Conservation (phyloP, 352 stramenopile genomes). For the Globisporangium yorkense region DNA sequence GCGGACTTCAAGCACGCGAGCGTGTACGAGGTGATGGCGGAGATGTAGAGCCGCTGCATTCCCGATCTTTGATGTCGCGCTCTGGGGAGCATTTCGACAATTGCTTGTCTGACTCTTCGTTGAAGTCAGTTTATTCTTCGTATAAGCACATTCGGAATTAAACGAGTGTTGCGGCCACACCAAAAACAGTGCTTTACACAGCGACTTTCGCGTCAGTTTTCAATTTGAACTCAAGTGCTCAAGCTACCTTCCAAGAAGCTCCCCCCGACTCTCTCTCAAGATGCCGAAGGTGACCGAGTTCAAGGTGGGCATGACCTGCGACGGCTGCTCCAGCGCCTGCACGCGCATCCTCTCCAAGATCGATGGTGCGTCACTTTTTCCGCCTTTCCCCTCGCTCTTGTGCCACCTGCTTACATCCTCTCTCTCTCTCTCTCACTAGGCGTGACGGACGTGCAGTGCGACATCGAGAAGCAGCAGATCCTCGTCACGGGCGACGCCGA, state of each 20-base stretch:
- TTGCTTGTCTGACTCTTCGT: neutral
- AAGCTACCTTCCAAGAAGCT: constrained; percentile 7
- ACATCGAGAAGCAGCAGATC: constrained; percentile 86
- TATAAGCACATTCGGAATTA: neutral
- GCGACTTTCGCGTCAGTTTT: neutral
- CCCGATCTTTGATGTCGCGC: too few relatives aligned
- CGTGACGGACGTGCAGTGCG: constrained; percentile 78
- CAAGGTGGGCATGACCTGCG: constrained; percentile 89
- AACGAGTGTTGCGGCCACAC: neutral
- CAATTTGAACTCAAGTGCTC: neutral
- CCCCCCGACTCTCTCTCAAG: constrained; percentile 1
- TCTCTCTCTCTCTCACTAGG: constrained; percentile 21
- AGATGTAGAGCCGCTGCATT: constrained; percentile 38
- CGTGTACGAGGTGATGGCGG: constrained; percentile 65
- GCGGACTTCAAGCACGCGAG: constrained; percentile 26
- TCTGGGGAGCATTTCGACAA: neutral
- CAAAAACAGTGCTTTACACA: too few relatives aligned
- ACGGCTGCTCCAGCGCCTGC: constrained; percentile 85
- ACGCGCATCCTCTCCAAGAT: constrained; percentile 89
- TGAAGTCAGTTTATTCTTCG: neutral
- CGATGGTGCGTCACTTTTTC: constrained; percentile 39
- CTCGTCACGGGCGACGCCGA: constrained; percentile 76
- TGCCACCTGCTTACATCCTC: neutral
- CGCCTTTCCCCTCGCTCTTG: too few relatives aligned
- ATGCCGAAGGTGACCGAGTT: constrained; percentile 81